phyloP scores from a whole-genome alignment of 2,329 filamentous ascomycete species.

The Diaporthe eres region DNA sequence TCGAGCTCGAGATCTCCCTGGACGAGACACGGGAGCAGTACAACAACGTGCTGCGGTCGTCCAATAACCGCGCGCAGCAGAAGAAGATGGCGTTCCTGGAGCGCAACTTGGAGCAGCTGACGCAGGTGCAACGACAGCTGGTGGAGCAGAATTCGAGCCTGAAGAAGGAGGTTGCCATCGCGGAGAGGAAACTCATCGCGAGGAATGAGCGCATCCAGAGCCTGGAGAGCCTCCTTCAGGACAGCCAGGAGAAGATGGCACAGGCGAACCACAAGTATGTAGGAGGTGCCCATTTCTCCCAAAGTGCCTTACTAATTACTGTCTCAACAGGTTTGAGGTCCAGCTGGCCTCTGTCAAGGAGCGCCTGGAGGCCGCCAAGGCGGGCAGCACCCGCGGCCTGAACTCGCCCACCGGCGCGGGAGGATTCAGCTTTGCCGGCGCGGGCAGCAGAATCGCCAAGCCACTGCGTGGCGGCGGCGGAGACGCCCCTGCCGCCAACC shows the following conservation, averaged over 20 bases:
- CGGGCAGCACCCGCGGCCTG: conserved; percentile 88
- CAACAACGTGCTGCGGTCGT: conserved; percentile 96
- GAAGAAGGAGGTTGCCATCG: conserved; percentile 99
- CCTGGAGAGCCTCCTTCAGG: conserved; percentile 90
- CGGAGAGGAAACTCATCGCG: conserved; percentile 95
- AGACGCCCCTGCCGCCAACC: conserved; percentile 62
- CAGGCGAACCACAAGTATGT: conserved; percentile 96
- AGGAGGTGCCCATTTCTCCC: conserved; percentile 30
- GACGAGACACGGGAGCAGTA: conserved; percentile 99
- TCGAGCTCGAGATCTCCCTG: conserved; percentile 96
- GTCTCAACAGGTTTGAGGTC: conserved; percentile 85
- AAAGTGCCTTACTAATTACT: conserved; percentile 37
- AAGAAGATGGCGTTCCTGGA: conserved; percentile 99
- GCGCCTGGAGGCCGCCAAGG: conserved; percentile 94
- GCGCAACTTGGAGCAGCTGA: conserved; percentile 97
- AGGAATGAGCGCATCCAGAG: conserved; percentile 97
- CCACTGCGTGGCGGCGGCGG: conserved; percentile 76
- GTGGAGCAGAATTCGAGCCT: conserved; percentile 97
- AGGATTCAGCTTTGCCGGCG: conserved; percentile 79
- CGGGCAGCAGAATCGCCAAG: conserved; percentile 78
- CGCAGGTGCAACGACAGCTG: conserved; percentile 95
- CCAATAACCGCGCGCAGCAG: conserved; percentile 98
- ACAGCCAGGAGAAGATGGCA: conserved; percentile 98
- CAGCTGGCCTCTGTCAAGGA: conserved; percentile 98
- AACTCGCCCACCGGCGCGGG: conserved; percentile 71